These are phyloP conservation scores for Schizochytrium sp. DNA, from an alignment of 108 stramenopile species.

Conservation along the genomic window DNA sequence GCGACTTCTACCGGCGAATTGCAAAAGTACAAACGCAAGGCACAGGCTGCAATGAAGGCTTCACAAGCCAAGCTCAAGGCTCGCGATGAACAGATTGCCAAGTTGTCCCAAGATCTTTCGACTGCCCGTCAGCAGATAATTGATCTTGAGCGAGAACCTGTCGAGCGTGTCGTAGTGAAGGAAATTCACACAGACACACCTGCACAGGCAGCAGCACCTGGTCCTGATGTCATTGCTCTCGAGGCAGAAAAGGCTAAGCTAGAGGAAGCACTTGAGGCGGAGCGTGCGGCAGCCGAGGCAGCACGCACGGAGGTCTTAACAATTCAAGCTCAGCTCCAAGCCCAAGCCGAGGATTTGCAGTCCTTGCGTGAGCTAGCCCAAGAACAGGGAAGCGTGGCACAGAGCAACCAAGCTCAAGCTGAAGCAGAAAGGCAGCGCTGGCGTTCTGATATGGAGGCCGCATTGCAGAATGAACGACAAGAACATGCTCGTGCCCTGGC, in stretches of 20 bases:
- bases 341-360: no score
- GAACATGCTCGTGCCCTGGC: not conserved
- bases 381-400: no score
- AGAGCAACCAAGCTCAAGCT: not conserved
- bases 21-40: conserved; percentile 44
- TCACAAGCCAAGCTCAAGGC: conserved; percentile 57
- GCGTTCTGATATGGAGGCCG: not conserved
- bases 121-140: not conserved
- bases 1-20: conserved; percentile 8
- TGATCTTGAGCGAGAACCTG: not conserved
- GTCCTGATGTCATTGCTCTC: not conserved
- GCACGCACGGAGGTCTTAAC: not conserved
- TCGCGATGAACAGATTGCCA: not conserved
- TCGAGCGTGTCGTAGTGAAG: conserved; percentile 30
- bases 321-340: not conserved
- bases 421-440: not conserved
- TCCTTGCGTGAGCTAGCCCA: no score
- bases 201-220: not conserved
- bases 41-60: conserved; percentile 43
- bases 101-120: conserved; percentile 2
- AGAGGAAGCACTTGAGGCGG: not conserved
- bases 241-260: not conserved
- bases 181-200: not conserved
- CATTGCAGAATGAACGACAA: not conserved
- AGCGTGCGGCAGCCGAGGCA: not conserved